Evolutionary conservation across 1,284 basidiomycete genomes (phyloP), one percentile per base, ranked within the genome.

Genomic region (Lentinula novae-zelandiae): DNA sequence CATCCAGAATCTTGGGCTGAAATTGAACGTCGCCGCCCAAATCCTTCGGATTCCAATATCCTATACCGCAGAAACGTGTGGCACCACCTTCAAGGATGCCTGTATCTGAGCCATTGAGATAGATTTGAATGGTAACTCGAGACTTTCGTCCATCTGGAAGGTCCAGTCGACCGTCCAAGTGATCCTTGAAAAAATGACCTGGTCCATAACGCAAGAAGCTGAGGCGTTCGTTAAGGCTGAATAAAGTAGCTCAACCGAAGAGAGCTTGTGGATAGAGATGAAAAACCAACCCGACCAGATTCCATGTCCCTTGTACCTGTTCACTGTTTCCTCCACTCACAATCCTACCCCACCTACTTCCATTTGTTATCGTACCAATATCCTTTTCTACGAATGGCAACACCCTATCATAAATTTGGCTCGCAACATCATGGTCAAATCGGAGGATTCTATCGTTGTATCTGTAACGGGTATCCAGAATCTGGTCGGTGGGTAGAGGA

Each of bases 191-290:
- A 59, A 73, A 77, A 60, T 78, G 73, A 0, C 76, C 75, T 5
- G 75, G 71, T 1, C 75, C 75, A 60, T 77, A 78, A 31, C 75
- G 72, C 17, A 78, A 66, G 62, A 78, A 77, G 54, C 74, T 76
- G 13, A 77, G 69, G 4, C 75, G 72, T 8, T 72, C 66, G 60
- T 76, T 75, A 13, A 76, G 65, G 7, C 75, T 73, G 20, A 8
- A 46, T n/a, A 15, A 46, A 46, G 6, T 12, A 12, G 34, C 13
- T 34, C 10, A 27, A 44, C 27, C 17, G 27, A 27, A 27, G 27
- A 27, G 3, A 27, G 54, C 10, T 31, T 10, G 31, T 12, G 5
- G 39, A 12, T 38, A 36, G 17, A 49, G n/a, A 34, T n/a, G 27
- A 33, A 54, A n/a, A 12, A 31, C 38, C 15, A 38, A 56, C 53